Evolutionary conservation across 305 asterid genomes (phyloP).

Genomic region (Fraxinus latifolia): DNA sequence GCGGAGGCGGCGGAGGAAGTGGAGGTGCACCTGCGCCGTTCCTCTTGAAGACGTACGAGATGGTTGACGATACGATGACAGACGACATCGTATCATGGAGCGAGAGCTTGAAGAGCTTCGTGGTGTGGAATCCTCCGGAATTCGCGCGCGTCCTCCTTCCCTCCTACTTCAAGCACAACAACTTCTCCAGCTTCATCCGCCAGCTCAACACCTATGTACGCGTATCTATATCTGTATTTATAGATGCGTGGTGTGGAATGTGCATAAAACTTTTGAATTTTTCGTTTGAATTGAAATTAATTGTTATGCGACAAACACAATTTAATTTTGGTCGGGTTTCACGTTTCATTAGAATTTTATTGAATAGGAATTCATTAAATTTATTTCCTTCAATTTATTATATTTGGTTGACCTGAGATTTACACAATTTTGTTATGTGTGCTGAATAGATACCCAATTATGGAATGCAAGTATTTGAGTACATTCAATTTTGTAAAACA

Average conservation of each 20-base stretch:
- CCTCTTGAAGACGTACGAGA: constrained; percentile 79
- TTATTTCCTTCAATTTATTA: background rate
- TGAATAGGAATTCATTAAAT: background rate
- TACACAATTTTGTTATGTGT: background rate
- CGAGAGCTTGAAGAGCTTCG: constrained; percentile 58
- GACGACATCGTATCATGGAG: constrained; percentile 87
- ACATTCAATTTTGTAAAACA: too few species aligned
- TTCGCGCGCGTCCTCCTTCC: constrained; percentile 81
- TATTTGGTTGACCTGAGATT: background rate
- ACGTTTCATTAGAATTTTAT: background rate
- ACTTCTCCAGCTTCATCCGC: constrained; percentile 91
- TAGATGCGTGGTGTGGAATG: background rate
- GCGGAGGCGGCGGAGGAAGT: constrained; percentile 25
- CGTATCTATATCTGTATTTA: background rate
- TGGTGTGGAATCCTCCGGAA: constrained; percentile 94
- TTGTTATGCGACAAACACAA: background rate
- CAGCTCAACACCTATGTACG: constrained; percentile 95
- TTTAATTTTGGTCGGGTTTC: background rate
- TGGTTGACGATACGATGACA: constrained; percentile 77
- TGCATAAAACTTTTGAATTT: background rate
- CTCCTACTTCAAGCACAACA: constrained; percentile 81
- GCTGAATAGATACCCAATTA: background rate
- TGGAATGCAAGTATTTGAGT: background rate
- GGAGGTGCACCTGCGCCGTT: constrained; percentile 93
- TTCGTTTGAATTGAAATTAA: background rate